Evolutionary conservation across 176 grass and related monocot species (phyloP).

Genomic region (Ampelocalamus luodianensis): DNA sequence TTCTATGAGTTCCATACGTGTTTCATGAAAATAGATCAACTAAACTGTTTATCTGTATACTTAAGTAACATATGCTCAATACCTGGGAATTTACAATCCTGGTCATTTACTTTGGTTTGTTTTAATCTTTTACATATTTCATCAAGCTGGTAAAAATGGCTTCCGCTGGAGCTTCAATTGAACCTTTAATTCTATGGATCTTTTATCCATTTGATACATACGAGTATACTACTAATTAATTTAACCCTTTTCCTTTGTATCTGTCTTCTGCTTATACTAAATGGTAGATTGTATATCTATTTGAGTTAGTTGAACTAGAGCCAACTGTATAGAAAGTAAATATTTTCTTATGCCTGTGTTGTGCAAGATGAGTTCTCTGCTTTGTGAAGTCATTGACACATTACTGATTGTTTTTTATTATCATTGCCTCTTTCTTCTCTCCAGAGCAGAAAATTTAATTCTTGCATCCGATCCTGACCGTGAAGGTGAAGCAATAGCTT

Average conservation of each 20-base stretch:
- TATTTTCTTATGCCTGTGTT: background rate
- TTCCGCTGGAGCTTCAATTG: conserved; percentile 4
- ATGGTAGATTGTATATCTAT: background rate
- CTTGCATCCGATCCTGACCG: conserved; percentile 98
- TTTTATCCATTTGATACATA: conserved; percentile 29
- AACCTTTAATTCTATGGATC: conserved; percentile 19
- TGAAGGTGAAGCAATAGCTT: conserved; percentile 98
- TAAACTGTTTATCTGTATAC: background rate
- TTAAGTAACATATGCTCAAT: conserved; percentile 26
- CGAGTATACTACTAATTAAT: background rate
- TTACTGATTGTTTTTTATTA: conserved; percentile 30
- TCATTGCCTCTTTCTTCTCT: conserved; percentile 24
- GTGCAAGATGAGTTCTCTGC: conserved; percentile 15
- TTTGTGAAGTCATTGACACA: conserved; percentile 28
- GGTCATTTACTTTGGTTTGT: conserved; percentile 12
- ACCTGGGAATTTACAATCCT: conserved; percentile 13
- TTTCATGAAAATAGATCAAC: conserved; percentile 27
- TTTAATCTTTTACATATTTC: conserved; percentile 1
- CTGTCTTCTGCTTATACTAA: conserved; percentile 22
- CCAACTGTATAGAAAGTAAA: background rate
- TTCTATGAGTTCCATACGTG: background rate
- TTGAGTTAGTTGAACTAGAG: conserved; percentile 26
- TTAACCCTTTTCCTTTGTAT: conserved; percentile 16
- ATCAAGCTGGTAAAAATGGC: conserved; percentile 13
- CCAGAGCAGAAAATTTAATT: conserved; percentile 92